These are phyloP conservation scores for Chenopodium berlandieri DNA, from an alignment of 148 eudicot genomes.

Conservation along the genomic window DNA sequence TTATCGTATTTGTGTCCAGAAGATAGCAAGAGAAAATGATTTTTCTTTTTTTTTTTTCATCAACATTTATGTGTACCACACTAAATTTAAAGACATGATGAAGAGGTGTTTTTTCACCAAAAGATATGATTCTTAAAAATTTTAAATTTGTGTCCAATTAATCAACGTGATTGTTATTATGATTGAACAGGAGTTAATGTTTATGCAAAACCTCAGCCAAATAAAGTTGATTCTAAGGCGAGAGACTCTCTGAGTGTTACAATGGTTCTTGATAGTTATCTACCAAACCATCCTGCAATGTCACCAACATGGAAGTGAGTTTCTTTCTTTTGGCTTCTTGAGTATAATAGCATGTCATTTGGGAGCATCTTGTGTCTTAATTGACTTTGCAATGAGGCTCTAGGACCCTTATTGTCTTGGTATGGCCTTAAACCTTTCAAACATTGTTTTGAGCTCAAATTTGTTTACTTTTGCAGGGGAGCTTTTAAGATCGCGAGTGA, in stretches of 20 bases:
- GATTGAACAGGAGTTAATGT: constrained; percentile 21
- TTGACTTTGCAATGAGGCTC: too few relatives aligned
- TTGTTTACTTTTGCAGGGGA: constrained; percentile 55
- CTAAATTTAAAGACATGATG: too few relatives aligned
- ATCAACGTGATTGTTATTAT: neutral
- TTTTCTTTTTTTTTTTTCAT: too few relatives aligned
- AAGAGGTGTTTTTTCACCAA: too few relatives aligned
- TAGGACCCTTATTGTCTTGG: too few relatives aligned
- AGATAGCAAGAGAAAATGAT: too few relatives aligned
- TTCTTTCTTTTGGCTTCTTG: neutral
- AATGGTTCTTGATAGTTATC: constrained; percentile 24
- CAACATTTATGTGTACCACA: too few relatives aligned
- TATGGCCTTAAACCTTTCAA: neutral
- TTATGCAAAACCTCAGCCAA: constrained; percentile 8
- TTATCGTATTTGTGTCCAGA: too few relatives aligned
- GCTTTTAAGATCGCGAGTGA: constrained; percentile 36
- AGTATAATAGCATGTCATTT: neutral
- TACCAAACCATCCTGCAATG: constrained; percentile 44
- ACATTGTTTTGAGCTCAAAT: neutral
- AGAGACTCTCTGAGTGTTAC: constrained; percentile 2
- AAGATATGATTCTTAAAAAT: too few relatives aligned
- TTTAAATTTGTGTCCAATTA: neutral
- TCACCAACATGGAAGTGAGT: constrained; percentile 67
- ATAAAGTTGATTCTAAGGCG: constrained; percentile 14
- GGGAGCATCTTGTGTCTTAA: neutral